Evolutionary conservation across 23 red algal genomes (phyloP), one percentile per base, ranked within the genome.

Genomic region (Agarophyton chilense): DNA sequence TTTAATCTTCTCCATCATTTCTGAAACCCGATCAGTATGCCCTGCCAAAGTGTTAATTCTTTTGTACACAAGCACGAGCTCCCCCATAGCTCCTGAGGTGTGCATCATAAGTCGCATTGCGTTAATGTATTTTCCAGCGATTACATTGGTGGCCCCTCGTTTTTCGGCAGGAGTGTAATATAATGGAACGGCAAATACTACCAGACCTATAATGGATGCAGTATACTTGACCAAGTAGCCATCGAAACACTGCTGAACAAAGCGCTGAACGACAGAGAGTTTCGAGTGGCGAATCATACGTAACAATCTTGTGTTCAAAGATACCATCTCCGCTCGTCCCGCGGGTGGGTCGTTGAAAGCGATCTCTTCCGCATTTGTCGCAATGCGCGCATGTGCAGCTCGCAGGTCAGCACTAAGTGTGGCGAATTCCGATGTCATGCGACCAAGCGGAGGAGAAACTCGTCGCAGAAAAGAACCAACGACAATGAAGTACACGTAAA

Each of bases 301-400:
- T 31, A 38, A 55, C 28, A 95, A 77, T 40, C 84, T 68, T 5
- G 77, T 91, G 64, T 95, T 86, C 18, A 95, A 72, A 1, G 79
- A 47, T 40, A 72, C 26, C 86, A 82, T 83, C 64, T 95, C 93
- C 0, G 92, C 92, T 10, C 86, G 57, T 17, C 92, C 92, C 12
- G 81, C 92, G n/a, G 92, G 92, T 8, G 92, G 92, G 52, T 94
- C 92, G 58, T 94, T 84, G 83, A 94, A 94, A 2, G 93, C 93
- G 25, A 95, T 72, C 61, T 95, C 93, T 81, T 95, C 93, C 21
- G 93, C 93, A 68, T 72, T 83, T 24, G 86, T 77, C 2, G 74
- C 83, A 66, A 95, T 53, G 22, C 93, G 75, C 19, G 55, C 28
- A 57, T 95, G 93, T 5, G 84, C 93, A 6, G 83, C 70, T 65